phyloP scores from a whole-genome alignment of 2,329 filamentous ascomycete genomes.

The Orbilia blumenaviensis region DNA sequence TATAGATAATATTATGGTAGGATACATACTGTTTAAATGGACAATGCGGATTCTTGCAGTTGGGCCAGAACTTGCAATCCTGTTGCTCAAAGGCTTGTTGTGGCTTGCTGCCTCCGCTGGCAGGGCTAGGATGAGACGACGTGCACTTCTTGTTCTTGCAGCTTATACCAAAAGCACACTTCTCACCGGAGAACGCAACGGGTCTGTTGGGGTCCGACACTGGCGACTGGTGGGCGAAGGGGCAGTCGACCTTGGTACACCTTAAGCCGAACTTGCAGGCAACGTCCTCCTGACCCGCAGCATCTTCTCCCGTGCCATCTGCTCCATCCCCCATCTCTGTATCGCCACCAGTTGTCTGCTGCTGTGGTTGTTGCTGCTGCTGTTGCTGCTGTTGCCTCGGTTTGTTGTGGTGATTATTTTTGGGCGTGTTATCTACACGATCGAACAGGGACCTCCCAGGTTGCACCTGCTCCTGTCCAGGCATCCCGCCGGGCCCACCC shows the following conservation, averaged over 20 bases:
- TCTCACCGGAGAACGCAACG: slow-evolving; percentile 77
- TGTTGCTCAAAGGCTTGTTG: slow-evolving; percentile 77
- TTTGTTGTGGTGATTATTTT: slow-evolving; percentile 55
- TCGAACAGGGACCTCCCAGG: slow-evolving; percentile 44
- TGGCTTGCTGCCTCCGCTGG: slow-evolving; percentile 59
- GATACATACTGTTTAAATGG: slow-evolving; percentile 76
- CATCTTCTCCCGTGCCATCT: slow-evolving; percentile 19
- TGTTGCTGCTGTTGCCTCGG: slow-evolving; percentile 8
- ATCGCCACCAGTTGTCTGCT: slow-evolving; percentile 28
- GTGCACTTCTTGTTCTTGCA: slow-evolving; percentile 97
- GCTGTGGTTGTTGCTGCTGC: slow-evolving; percentile 1
- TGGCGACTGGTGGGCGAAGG: slow-evolving; percentile 92
- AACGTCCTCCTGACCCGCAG: slow-evolving; percentile 57
- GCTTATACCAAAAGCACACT: slow-evolving; percentile 82
- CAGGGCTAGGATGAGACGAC: slow-evolving; percentile 89
- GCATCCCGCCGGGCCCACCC: slow-evolving; percentile 32
- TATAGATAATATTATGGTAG: background rate
- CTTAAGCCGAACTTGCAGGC: slow-evolving; percentile 85
- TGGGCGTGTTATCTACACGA: slow-evolving; percentile 59
- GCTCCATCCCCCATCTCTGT: slow-evolving; percentile 51
- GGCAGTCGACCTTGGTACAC: slow-evolving; percentile 89
- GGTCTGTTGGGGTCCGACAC: slow-evolving; percentile 77
- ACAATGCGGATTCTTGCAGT: slow-evolving; percentile 87
- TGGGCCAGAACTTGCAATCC: slow-evolving; percentile 89
- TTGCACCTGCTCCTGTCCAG: slow-evolving; percentile 10